Evolutionary conservation across 2,329 filamentous ascomycete species (phyloP).

Genomic region (Aureobasidium mangrovei): DNA sequence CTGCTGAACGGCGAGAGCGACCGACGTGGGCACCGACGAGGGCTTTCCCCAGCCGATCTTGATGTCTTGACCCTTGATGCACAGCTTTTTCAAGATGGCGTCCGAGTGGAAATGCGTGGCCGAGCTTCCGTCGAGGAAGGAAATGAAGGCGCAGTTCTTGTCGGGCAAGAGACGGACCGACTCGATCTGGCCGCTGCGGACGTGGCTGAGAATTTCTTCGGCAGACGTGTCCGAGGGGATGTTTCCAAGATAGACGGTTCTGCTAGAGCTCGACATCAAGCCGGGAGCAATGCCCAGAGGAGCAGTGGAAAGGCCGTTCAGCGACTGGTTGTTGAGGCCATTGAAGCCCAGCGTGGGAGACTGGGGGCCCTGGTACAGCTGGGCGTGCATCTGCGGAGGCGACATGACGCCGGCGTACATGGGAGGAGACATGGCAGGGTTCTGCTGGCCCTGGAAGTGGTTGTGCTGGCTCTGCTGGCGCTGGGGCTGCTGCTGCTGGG

Average conservation of each 20-base stretch:
- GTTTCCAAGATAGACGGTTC: constrained; percentile 95
- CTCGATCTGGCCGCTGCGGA: constrained; percentile 95
- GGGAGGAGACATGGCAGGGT: constrained; percentile 59
- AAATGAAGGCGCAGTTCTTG: constrained; percentile 99
- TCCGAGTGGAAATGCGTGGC: constrained; percentile 99
- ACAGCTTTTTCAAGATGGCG: constrained; percentile 98
- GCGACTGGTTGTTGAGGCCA: constrained; percentile 47
- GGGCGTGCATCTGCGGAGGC: constrained; percentile 70
- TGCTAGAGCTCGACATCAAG: constrained; percentile 80
- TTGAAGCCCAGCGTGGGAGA: constrained; percentile 74
- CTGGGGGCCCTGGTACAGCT: constrained; percentile 76
- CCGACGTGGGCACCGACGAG: constrained; percentile 93
- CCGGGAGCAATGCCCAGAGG: constrained; percentile 70
- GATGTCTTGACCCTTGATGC: constrained; percentile 97
- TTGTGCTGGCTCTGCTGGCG: constrained; percentile 45
- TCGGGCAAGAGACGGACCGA: constrained; percentile 94
- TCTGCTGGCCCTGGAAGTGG: constrained; percentile 59
- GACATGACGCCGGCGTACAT: constrained; percentile 80
- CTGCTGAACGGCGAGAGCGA: constrained; percentile 94
- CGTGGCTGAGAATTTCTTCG: constrained; percentile 92
- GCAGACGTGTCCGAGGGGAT: constrained; percentile 96
- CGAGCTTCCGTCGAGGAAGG: constrained; percentile 93
- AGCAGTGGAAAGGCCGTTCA: constrained; percentile 53
- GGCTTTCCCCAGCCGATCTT: constrained; percentile 99
- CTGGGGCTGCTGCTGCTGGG: constrained; percentile 49